phyloP scores from a whole-genome alignment of 139 green algal genomes.

The Volvox reticuliferus region DNA sequence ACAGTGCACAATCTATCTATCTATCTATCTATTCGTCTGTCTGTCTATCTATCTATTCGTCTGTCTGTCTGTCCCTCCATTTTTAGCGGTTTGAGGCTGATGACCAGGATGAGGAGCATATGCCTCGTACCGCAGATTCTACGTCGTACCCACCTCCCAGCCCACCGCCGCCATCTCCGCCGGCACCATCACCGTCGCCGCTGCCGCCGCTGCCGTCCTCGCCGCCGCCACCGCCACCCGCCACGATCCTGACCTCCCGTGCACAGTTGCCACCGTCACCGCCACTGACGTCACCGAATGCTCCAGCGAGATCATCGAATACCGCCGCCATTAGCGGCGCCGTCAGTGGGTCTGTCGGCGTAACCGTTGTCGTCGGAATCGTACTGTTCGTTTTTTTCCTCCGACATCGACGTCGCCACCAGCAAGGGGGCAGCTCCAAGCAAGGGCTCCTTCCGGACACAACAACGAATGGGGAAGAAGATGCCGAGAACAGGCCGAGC shows the following conservation, averaged over 20 bases:
- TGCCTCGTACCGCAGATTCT: too few species aligned
- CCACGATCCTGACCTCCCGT: not conserved
- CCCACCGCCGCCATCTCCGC: not conserved
- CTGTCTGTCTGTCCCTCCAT: too few species aligned
- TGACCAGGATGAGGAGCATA: too few species aligned
- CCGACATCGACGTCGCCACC: not conserved
- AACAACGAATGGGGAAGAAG: too few species aligned
- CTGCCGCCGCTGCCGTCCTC: not conserved
- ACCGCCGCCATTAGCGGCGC: not conserved
- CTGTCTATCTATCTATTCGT: too few species aligned
- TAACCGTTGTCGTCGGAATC: not conserved
- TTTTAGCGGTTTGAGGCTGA: too few species aligned
- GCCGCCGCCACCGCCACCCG: not conserved
- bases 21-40: too few species aligned
- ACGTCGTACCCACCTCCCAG: conserved; percentile 7
- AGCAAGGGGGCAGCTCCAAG: too few species aligned
- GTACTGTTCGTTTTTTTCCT: not conserved
- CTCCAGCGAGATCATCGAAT: not conserved
- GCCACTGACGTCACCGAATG: not conserved
- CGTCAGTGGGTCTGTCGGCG: not conserved
- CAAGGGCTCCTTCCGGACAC: too few species aligned
- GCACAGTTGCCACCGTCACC: not conserved
- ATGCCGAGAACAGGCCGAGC: too few species aligned
- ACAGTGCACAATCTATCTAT: too few species aligned
- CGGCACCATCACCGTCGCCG: not conserved